A percentile compares a stretch with the other conserved stretches of the same genome.
These are phyloP conservation scores for Eruca vesicaria DNA, from an alignment of 441 rosid species.

Conservation along the genomic window DNA sequence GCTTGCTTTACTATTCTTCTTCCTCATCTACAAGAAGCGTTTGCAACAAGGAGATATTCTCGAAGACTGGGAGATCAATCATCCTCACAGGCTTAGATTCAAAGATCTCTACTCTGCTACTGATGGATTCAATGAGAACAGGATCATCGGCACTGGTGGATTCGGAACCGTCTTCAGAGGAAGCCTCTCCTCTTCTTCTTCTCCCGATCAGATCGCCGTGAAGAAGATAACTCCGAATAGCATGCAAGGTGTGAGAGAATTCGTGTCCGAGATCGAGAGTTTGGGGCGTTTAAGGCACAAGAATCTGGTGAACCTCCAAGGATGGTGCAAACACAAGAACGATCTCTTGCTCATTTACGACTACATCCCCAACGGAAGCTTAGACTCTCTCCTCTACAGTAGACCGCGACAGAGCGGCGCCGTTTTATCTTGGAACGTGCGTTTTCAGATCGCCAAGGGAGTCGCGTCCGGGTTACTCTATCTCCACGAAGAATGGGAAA, in stretches of 20 bases:
- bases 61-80: constrained; percentile 75
- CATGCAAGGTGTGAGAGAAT: constrained; percentile 71
- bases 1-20: constrained; percentile 36
- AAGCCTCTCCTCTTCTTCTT: constrained; percentile 22
- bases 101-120: constrained; percentile 65
- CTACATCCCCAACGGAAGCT: constrained; percentile 66
- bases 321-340: constrained; percentile 64
- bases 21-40: constrained; percentile 22
- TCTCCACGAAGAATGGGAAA: constrained; percentile 72
- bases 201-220: constrained; percentile 46
- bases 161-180: constrained; percentile 72
- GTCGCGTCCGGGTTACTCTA: constrained; percentile 60
- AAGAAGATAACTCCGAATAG: constrained; percentile 62
- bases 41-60: constrained; percentile 37
- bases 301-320: constrained; percentile 73
- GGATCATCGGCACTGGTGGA: constrained; percentile 69
- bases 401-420: constrained; percentile 23
- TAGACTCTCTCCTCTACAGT: constrained; percentile 48
- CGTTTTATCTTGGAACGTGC: no score
- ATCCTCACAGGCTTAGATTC: constrained; percentile 71
- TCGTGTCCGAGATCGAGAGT: constrained; percentile 75
- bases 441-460: no score
- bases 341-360: constrained; percentile 71
- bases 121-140: constrained; percentile 53
- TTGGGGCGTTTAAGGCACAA: constrained; percentile 65